These are phyloP conservation scores for Fusarium humuli DNA, from an alignment of 2,329 filamentous ascomycete species.

Conservation along the genomic window DNA sequence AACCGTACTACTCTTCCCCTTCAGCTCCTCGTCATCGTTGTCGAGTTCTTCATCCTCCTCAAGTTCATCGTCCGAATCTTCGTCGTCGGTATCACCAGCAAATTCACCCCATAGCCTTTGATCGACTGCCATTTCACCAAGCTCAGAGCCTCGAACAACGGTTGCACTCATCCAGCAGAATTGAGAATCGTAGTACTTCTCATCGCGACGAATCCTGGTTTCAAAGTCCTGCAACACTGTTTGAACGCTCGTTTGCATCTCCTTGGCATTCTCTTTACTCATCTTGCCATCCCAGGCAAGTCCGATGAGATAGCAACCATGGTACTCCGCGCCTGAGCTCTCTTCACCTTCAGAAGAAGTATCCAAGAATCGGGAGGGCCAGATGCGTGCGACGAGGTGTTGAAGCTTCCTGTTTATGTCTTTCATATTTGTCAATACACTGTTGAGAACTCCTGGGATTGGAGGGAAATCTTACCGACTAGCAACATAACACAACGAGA, in stretches of 20 bases:
- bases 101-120: slow-evolving; percentile 60
- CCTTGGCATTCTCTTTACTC: slow-evolving; percentile 56
- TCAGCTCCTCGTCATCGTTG: slow-evolving; percentile 8
- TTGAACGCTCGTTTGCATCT: slow-evolving; percentile 58
- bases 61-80: slow-evolving; percentile 57
- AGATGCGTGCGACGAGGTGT: slow-evolving; percentile 66
- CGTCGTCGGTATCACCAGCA: slow-evolving; percentile 51
- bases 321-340: slow-evolving; percentile 59
- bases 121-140: slow-evolving; percentile 60
- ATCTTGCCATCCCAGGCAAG: slow-evolving; percentile 55
- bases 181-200: slow-evolving; percentile 61
- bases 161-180: slow-evolving; percentile 62
- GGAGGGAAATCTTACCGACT: slow-evolving; percentile 58
- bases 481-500: slow-evolving; percentile 69
- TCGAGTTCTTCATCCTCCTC: slow-evolving; percentile 50
- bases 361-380: slow-evolving; percentile 70
- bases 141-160: slow-evolving; percentile 53
- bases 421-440: slow-evolving; percentile 43
- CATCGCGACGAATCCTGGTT: slow-evolving; percentile 57
- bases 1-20: slow-evolving; percentile 17
- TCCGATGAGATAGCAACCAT: slow-evolving; percentile 72
- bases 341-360: slow-evolving; percentile 36
- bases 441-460: background rate
- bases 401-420: slow-evolving; percentile 67
- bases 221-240: slow-evolving; percentile 62